Conservation (phyloP, 2,329 filamentous ascomycete species). For the Cladosporium phlei region DNA sequence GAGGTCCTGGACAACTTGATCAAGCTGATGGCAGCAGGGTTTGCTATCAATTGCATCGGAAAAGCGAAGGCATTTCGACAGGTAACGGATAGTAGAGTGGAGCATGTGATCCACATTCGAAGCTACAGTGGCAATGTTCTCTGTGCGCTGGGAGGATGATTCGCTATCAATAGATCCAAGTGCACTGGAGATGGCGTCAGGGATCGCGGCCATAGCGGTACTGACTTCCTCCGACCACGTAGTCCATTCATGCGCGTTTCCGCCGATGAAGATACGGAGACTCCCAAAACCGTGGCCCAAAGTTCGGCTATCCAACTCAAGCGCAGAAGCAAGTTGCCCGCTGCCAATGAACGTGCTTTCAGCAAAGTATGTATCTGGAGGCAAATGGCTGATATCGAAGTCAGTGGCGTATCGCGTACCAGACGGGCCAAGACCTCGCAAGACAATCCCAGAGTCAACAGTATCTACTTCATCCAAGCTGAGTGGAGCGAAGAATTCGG, state of each 20-base stretch:
- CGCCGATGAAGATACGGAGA: conserved; percentile 35
- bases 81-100: conserved; percentile 47
- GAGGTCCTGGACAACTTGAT: conserved; percentile 37
- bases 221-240: conserved; percentile 54
- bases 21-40: conserved; percentile 41
- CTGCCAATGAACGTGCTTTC: conserved; percentile 55
- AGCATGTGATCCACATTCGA: conserved; percentile 29
- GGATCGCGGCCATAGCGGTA: conserved; percentile 39
- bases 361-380: conserved; percentile 52
- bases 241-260: conserved; percentile 40
- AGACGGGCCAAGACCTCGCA: conserved; percentile 45
- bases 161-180: conserved; percentile 13
- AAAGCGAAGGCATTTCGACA: conserved; percentile 47
- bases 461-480: too few species aligned
- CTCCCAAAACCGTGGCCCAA: conserved; percentile 41
- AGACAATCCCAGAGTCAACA: too few species aligned
- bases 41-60: conserved; percentile 51
- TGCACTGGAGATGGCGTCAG: conserved; percentile 30
- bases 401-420: conserved; percentile 48
- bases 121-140: conserved; percentile 7
- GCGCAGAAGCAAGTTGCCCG: conserved; percentile 46
- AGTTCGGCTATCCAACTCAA: conserved; percentile 39
- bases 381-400: conserved; percentile 50
- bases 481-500: too few species aligned
- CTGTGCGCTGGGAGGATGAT: neutral